phyloP scores from a whole-genome alignment of 2,329 filamentous ascomycete species.

The Fusarium incarnatum region DNA sequence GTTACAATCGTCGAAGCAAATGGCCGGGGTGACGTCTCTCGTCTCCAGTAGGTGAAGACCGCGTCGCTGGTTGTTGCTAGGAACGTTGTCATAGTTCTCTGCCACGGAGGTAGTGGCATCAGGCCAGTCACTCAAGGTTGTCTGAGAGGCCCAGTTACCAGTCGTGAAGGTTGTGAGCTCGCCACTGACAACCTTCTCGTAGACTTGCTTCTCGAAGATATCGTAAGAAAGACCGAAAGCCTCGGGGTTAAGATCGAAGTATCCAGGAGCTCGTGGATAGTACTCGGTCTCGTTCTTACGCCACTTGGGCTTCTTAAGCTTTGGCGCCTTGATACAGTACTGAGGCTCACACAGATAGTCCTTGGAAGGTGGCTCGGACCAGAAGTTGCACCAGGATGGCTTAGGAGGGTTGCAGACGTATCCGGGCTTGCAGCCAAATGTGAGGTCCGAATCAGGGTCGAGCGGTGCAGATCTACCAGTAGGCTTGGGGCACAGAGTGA shows the following conservation, averaged over 20 bases:
- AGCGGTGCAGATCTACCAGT: conserved; percentile 53
- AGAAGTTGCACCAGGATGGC: conserved; percentile 63
- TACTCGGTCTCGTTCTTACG: conserved; percentile 58
- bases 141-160: conserved; percentile 67
- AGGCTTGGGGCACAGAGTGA: conserved; percentile 59
- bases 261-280: conserved; percentile 63
- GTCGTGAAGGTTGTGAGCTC: conserved; percentile 61
- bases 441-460: conserved; percentile 55
- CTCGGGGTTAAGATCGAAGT: conserved; percentile 72
- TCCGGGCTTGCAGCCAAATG: conserved; percentile 66
- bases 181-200: conserved; percentile 52
- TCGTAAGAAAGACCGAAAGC: conserved; percentile 72
- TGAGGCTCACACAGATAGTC: conserved; percentile 60
- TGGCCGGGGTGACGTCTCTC: conserved; percentile 57
- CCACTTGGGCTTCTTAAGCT: conserved; percentile 56
- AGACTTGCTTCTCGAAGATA: conserved; percentile 65
- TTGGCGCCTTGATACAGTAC: conserved; percentile 59
- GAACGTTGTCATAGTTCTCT: conserved; percentile 12
- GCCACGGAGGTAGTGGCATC: conserved; percentile 32
- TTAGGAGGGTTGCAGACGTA: conserved; percentile 65
- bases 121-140: conserved; percentile 55
- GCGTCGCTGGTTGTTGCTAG: conserved; percentile 31
- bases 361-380: conserved; percentile 58
- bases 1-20: conserved; percentile 67
- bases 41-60: conserved; percentile 50